A percentile compares a stretch with the other conserved stretches of the same genome.
phyloP scores from a whole-genome alignment of 2,329 filamentous ascomycete species.

The Fusarium compactum region DNA sequence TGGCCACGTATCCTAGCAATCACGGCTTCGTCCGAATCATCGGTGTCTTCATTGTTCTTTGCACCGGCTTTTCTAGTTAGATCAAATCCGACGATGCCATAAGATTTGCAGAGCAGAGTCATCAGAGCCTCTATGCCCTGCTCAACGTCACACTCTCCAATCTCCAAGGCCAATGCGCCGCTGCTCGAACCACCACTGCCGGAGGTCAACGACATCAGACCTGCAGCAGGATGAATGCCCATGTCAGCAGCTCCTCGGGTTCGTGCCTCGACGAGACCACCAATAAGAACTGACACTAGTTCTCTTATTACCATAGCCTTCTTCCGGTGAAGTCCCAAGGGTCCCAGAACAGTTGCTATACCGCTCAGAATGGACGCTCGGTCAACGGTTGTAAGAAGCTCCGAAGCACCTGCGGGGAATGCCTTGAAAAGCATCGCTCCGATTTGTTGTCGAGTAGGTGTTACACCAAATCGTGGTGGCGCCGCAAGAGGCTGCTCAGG shows the following conservation, averaged over 20 bases:
- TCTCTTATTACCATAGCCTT: conserved; percentile 92
- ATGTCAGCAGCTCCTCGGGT: conserved; percentile 96
- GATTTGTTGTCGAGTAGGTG: conserved; percentile 72
- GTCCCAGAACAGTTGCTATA: conserved; percentile 86
- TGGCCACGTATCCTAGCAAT: conserved; percentile 71
- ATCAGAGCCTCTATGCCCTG: conserved; percentile 74
- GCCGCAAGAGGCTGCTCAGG: conserved; percentile 63
- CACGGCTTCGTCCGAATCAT: conserved; percentile 64
- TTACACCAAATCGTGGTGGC: conserved; percentile 67
- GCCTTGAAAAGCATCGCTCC: conserved; percentile 74
- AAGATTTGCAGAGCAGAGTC: conserved; percentile 70
- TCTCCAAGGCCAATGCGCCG: conserved; percentile 68
- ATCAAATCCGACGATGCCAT: conserved; percentile 71
- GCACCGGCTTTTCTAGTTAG: conserved; percentile 46
- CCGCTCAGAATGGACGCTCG: conserved; percentile 84
- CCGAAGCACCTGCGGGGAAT: conserved; percentile 74
- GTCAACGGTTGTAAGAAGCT: conserved; percentile 78
- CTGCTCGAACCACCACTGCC: conserved; percentile 61
- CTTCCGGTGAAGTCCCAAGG: conserved; percentile 85
- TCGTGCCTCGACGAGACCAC: conserved; percentile 87
- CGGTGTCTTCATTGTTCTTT: conserved; percentile 44
- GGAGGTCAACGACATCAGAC: conserved; percentile 78
- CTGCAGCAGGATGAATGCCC: conserved; percentile 93
- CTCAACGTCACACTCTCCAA: conserved; percentile 74
- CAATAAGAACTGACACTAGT: conserved; percentile 83